Percentiles rank a stretch among this genome's conserved stretches.
Evolutionary conservation across 2,329 filamentous ascomycete species (phyloP).

Genomic region (Colletotrichum filicis): DNA sequence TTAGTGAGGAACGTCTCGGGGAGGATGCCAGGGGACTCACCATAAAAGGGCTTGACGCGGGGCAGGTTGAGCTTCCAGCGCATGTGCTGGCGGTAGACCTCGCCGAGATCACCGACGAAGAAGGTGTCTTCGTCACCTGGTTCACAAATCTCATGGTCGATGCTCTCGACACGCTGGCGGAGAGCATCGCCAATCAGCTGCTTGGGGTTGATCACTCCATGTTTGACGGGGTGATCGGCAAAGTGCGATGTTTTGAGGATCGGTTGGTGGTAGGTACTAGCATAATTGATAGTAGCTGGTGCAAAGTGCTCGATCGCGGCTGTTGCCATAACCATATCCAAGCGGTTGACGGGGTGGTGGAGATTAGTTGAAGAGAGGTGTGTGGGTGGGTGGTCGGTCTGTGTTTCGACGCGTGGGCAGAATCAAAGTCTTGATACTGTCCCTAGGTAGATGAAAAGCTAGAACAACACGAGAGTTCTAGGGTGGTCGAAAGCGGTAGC

Average conservation of each 20-base stretch:
- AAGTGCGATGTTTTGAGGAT: conserved; percentile 57
- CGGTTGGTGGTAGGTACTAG: conserved; percentile 53
- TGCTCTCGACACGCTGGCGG: conserved; percentile 82
- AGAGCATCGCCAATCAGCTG: conserved; percentile 88
- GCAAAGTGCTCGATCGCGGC: conserved; percentile 65
- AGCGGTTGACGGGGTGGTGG: conserved; percentile 40
- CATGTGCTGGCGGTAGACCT: conserved; percentile 98
- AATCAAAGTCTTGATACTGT: conserved; percentile 16
- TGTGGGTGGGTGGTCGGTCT: conserved; percentile 24
- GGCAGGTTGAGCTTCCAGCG: conserved; percentile 96
- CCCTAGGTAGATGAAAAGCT: conserved; percentile 31
- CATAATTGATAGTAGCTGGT: conserved; percentile 59
- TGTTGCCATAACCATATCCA: conserved; percentile 75
- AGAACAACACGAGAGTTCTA: conserved; percentile 69
- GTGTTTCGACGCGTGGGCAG: conserved; percentile 31
- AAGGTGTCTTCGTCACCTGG: conserved; percentile 97
- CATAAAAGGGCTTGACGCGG: conserved; percentile 96
- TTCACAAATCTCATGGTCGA: conserved; percentile 89
- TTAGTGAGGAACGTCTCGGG: neutral
- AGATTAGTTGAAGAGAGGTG: conserved; percentile 23
- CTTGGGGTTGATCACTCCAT: conserved; percentile 67
- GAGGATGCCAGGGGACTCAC: conserved; percentile 58
- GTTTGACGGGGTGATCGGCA: conserved; percentile 52
- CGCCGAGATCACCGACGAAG: conserved; percentile 97
- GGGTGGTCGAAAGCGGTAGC: conserved; percentile 95